Conservation (phyloP, 2,329 filamentous ascomycete genomes). For the Neurospora crassa region DNA sequence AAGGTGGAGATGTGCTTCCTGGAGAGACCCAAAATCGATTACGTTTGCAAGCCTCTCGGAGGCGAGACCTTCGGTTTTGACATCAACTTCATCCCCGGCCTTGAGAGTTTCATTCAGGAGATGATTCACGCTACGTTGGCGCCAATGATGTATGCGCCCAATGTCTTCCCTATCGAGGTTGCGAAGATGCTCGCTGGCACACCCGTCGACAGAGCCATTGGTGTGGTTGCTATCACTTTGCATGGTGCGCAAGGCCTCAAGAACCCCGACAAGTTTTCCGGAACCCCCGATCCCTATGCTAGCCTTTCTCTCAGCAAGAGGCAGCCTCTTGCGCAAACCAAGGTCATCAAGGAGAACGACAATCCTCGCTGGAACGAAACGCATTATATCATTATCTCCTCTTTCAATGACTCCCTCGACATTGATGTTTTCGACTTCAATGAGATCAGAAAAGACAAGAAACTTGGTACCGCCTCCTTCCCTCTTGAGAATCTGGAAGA, state of each 20-base stretch:
- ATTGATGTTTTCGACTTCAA: slow-evolving; percentile 88
- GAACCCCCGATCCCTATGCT: slow-evolving; percentile 84
- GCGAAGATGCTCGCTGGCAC: slow-evolving; percentile 96
- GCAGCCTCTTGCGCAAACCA: slow-evolving; percentile 74
- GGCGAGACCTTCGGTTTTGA: slow-evolving; percentile 95
- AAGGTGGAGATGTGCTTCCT: slow-evolving; percentile 93
- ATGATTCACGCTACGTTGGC: slow-evolving; percentile 89
- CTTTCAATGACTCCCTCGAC: slow-evolving; percentile 78
- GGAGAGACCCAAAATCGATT: slow-evolving; percentile 81
- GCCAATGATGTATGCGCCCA: slow-evolving; percentile 97
- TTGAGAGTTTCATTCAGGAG: slow-evolving; percentile 89
- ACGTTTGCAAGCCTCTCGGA: slow-evolving; percentile 94
- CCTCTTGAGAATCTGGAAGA: slow-evolving; percentile 73
- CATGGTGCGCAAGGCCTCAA: slow-evolving; percentile 88
- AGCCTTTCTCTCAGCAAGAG: slow-evolving; percentile 78
- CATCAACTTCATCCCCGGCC: slow-evolving; percentile 95
- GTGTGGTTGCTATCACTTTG: slow-evolving; percentile 83
- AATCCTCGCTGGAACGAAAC: slow-evolving; percentile 96
- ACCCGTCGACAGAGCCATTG: slow-evolving; percentile 89
- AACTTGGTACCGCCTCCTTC: slow-evolving; percentile 81
- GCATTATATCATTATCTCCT: slow-evolving; percentile 88
- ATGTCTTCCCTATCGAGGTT: slow-evolving; percentile 96
- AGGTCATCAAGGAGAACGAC: slow-evolving; percentile 72
- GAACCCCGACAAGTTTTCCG: slow-evolving; percentile 89
- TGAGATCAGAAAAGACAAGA: slow-evolving; percentile 92